Conservation (phyloP, 306 rosid species). For the peach (Prunus persica) region DNA sequence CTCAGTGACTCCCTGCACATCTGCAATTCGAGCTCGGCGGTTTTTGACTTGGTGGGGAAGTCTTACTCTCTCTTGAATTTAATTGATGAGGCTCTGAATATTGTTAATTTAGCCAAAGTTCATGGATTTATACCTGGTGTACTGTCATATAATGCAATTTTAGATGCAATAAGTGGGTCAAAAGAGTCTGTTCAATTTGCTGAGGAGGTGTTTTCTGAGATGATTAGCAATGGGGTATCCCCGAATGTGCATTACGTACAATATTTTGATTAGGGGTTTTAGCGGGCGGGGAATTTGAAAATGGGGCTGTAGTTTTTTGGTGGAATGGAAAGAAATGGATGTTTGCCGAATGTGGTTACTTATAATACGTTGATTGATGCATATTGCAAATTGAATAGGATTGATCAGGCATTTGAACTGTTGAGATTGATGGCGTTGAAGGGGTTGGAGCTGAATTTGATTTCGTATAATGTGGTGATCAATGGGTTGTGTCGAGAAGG, state of each 20-base stretch:
- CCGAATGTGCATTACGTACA: constrained; percentile 32
- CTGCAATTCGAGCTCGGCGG: constrained; percentile 68
- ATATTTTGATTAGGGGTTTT: constrained; percentile 46
- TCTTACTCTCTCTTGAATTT: constrained; percentile 40
- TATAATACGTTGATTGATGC: constrained; percentile 55
- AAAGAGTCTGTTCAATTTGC: constrained; percentile 37
- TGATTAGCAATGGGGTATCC: constrained; percentile 54
- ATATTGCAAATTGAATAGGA: constrained; percentile 1
- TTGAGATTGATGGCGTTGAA: constrained; percentile 45
- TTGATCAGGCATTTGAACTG: constrained; percentile 53
- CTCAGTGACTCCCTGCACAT: constrained; percentile 51
- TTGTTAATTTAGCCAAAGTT: constrained; percentile 41
- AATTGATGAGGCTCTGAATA: too few relatives aligned
- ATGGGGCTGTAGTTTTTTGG: constrained; percentile 44
- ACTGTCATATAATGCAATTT: constrained; percentile 61
- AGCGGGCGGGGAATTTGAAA: constrained; percentile 45
- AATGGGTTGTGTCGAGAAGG: constrained; percentile 73
- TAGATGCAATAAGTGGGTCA: constrained; percentile 44
- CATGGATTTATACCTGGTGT: constrained; percentile 67
- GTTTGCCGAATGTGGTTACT: constrained; percentile 70
- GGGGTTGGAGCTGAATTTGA: constrained; percentile 48
- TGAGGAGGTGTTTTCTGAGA: constrained; percentile 46
- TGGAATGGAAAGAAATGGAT: constrained; percentile 66
- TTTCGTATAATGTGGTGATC: constrained; percentile 35
- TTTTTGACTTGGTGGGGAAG: constrained; percentile 66